A percentile compares a stretch with the other conserved stretches of the same genome.
phyloP scores from a whole-genome alignment of 371 early-diverging fungal species.

The Conidiobolus incongruus region DNA sequence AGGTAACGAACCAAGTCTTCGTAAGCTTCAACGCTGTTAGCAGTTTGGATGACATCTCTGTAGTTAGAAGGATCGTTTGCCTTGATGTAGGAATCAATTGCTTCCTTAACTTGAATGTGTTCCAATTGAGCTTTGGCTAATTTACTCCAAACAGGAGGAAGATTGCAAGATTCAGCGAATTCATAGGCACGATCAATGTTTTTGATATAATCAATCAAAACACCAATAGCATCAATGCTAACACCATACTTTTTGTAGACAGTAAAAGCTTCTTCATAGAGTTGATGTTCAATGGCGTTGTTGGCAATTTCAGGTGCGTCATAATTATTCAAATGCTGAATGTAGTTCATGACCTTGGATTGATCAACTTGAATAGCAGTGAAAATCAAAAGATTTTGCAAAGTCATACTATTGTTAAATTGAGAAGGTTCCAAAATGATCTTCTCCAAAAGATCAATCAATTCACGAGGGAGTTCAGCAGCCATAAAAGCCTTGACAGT shows the following conservation, averaged over 20 bases:
- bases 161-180: constrained; percentile 77
- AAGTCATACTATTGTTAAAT: constrained; percentile 84
- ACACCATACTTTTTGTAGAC: constrained; percentile 86
- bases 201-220: constrained; percentile 74
- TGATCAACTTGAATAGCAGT: constrained; percentile 94
- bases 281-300: constrained; percentile 64
- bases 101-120: constrained; percentile 72
- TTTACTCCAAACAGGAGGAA: constrained; percentile 80
- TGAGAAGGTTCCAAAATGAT: constrained; percentile 73
- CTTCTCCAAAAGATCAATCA: constrained; percentile 91
- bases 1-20: constrained; percentile 83
- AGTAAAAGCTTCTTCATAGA: constrained; percentile 88
- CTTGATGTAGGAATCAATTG: constrained; percentile 88
- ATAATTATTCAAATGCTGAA: constrained; percentile 78
- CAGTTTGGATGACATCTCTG: constrained; percentile 64
- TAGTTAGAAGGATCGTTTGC: constrained; percentile 82
- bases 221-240: constrained; percentile 63
- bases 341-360: constrained; percentile 79
- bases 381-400: constrained; percentile 90
- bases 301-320: constrained; percentile 91
- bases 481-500: constrained; percentile 96
- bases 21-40: constrained; percentile 57
- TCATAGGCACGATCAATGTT: constrained; percentile 88
- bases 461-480: constrained; percentile 80
- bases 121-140: constrained; percentile 88